A percentile compares a stretch with the other conserved stretches of the same genome.
Conservation (phyloP, 2,329 filamentous ascomycete genomes). For the Xylariales sp. region DNA sequence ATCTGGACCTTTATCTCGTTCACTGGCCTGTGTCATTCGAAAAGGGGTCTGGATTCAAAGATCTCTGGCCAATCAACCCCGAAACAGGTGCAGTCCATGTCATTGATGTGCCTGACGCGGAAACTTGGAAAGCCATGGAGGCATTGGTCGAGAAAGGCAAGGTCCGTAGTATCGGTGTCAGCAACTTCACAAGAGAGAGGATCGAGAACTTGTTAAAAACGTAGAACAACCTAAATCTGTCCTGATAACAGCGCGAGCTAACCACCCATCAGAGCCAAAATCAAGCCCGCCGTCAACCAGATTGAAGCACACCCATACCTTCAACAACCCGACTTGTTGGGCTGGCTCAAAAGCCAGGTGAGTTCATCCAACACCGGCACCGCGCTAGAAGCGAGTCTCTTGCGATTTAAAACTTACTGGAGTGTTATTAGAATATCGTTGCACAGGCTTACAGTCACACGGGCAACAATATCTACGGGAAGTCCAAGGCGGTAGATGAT, state of each 20-base stretch:
- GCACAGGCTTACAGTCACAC: constrained; percentile 62
- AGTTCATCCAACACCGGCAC: not conserved
- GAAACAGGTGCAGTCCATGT: constrained; percentile 40
- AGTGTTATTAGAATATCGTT: constrained; percentile 29
- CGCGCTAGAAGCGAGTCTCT: not conserved
- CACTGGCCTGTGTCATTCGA: constrained; percentile 53
- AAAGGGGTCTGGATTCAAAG: constrained; percentile 30
- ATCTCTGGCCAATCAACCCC: constrained; percentile 42
- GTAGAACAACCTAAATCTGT: not conserved
- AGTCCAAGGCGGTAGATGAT: constrained; percentile 55
- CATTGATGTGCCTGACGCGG: constrained; percentile 43
- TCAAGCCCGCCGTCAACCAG: constrained; percentile 64
- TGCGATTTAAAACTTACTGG: not conserved
- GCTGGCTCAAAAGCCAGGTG: constrained; percentile 36
- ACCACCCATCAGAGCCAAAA: constrained; percentile 52
- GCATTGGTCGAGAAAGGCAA: constrained; percentile 65
- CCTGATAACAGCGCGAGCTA: not conserved
- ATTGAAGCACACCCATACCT: constrained; percentile 62
- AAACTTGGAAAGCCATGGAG: constrained; percentile 42
- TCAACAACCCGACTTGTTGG: constrained; percentile 50
- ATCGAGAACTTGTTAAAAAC: constrained; percentile 48
- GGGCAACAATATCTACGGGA: constrained; percentile 63
- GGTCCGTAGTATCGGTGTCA: constrained; percentile 67
- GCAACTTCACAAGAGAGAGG: constrained; percentile 66
- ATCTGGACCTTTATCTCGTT: constrained; percentile 55